phyloP scores from a whole-genome alignment of 441 rosid genomes.

The Monsonia emarginata region DNA sequence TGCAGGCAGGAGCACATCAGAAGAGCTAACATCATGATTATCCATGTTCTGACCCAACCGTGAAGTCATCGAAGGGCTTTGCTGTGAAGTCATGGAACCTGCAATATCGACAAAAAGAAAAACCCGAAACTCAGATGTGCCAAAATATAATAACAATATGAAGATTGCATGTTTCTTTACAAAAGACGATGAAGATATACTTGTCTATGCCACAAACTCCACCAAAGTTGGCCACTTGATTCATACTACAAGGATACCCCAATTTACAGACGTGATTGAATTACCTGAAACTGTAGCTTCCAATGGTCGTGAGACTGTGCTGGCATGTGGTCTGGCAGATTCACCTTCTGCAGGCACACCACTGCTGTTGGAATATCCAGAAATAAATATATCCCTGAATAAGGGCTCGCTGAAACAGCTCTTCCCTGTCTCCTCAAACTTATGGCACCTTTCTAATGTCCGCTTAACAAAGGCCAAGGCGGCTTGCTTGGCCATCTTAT shows the following conservation, averaged over 20 bases:
- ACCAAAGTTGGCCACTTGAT: background rate
- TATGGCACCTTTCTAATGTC: constrained; percentile 55
- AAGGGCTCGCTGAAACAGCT: constrained; percentile 76
- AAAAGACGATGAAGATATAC: background rate
- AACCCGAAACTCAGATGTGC: constrained; percentile 9
- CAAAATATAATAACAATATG: background rate
- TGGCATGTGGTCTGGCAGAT: constrained; percentile 29
- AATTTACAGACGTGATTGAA: too few species aligned
- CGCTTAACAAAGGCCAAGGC: constrained; percentile 66
- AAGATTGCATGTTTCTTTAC: background rate
- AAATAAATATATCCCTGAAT: constrained; percentile 51
- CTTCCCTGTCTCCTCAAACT: constrained; percentile 71
- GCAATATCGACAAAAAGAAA: constrained; percentile 29
- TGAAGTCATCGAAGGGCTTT: constrained; percentile 39
- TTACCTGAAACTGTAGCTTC: constrained; percentile 38
- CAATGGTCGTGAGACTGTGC: constrained; percentile 21
- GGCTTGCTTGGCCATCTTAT: constrained; percentile 79
- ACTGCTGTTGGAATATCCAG: constrained; percentile 31
- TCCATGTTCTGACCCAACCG: constrained; percentile 41
- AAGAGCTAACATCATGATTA: constrained; percentile 32
- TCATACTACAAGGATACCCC: too few species aligned
- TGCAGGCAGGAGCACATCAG: constrained; percentile 36
- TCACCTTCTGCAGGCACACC: constrained; percentile 43
- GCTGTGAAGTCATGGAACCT: constrained; percentile 53
- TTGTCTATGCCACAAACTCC: constrained; percentile 11